Evolutionary conservation across 192 early-diverging fungal species (phyloP), one percentile per base, ranked within the genome.

Genomic region (Coemansia sp.): DNA sequence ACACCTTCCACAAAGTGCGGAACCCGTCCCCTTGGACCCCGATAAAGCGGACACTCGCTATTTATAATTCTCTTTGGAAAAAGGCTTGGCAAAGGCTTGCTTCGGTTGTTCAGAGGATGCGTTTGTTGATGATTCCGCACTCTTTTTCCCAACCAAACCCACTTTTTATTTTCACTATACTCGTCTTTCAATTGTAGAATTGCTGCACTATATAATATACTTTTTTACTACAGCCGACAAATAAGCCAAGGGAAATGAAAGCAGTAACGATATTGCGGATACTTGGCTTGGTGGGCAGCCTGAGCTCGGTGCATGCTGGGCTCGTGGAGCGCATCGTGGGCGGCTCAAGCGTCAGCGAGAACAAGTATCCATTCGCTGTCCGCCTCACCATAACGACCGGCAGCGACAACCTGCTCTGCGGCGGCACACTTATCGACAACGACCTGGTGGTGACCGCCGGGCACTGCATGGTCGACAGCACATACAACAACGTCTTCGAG

Each of bases 361-460:
- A 58, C 56, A 49, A 63, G 22, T 72, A 76, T 43, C 59, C 67
- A 31, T 82, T 72, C 22, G 79, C 79, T 0, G 79, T 82, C 50
- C 73, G 67, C 0, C 74, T 82, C 4, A 61, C 49, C 3, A 82
- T 75, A 29, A 50, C 57, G 1, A 43, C 25, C n/a, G 67, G 56
- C n/a, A 45, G 21, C 5, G 59, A 69, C 17, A 52, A 67, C 31
- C 72, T 64, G 17, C 61, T 73, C 11, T 82, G 79, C 51, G 79
- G 73, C 35, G 79, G 79, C 47, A 57, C 70, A 8, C 63, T 82
- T 9, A 54, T 82, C 3, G 62, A 37, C 45, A 48, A 56, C 53
- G 52, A 59, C 67, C 57, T 62, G 14, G 69, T 82, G 1, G 79
- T 76, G 2, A 82, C 79, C 0, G 79, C 79, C 1, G 79, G 66